These are phyloP conservation scores for Proliferodiscus dingleyae DNA, from an alignment of 2,329 filamentous ascomycete genomes.

Conservation along the genomic window DNA sequence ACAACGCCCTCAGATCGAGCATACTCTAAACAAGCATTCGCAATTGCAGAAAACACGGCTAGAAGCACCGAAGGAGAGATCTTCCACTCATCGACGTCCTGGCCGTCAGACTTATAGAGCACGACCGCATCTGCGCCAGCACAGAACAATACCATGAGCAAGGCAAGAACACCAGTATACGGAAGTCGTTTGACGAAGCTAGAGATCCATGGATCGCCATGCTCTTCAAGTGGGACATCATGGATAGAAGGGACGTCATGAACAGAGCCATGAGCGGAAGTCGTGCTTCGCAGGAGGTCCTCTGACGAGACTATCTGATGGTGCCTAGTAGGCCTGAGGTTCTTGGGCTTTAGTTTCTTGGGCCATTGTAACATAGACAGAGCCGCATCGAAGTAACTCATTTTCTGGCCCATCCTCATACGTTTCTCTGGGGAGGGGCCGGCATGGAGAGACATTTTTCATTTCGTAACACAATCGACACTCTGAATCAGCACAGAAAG, in stretches of 20 bases:
- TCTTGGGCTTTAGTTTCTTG: background rate
- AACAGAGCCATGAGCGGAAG: background rate
- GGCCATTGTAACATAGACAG: background rate
- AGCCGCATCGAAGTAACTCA: background rate
- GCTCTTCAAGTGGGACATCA: background rate
- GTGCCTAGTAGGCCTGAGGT: background rate
- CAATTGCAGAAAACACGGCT: background rate
- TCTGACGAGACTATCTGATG: background rate
- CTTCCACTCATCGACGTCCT: background rate
- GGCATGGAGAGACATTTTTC: background rate
- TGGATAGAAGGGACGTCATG: background rate
- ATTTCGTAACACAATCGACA: background rate
- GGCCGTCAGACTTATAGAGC: background rate
- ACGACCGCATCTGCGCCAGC: slow-evolving; percentile 1
- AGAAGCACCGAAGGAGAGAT: slow-evolving; percentile 4
- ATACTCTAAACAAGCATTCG: slow-evolving; percentile 1
- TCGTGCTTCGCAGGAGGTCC: background rate
- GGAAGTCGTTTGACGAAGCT: background rate
- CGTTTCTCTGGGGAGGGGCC: background rate
- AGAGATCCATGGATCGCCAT: slow-evolving; percentile 3
- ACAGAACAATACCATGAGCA: slow-evolving; percentile 2
- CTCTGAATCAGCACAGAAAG: background rate
- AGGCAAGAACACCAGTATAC: slow-evolving; percentile 1
- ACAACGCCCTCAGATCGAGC: slow-evolving; percentile 2
- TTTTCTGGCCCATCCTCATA: background rate